phyloP scores from a whole-genome alignment of 768 basidiomycete species.

The Kwoniella dendrophila region DNA sequence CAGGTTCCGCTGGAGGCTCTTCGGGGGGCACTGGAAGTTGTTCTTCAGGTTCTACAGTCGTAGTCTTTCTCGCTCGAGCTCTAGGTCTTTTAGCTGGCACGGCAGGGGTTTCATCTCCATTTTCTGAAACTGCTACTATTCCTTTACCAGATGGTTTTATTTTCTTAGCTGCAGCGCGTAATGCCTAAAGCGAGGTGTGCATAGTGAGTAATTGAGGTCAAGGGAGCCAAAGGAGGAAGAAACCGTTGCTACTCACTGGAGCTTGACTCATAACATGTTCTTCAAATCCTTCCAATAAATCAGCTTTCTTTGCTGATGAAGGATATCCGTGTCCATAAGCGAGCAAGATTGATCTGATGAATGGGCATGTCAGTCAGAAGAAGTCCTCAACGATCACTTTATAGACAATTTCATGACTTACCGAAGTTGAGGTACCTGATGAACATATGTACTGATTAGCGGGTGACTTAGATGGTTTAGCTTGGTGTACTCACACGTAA shows the following conservation, averaged over 20 bases:
- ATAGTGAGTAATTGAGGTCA: too few relatives aligned
- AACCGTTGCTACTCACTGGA: constrained; percentile 31
- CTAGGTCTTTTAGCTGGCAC: constrained; percentile 26
- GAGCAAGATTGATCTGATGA: constrained; percentile 43
- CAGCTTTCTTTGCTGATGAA: constrained; percentile 48
- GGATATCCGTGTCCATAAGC: constrained; percentile 35
- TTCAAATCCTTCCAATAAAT: constrained; percentile 46
- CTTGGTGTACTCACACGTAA: constrained; percentile 38
- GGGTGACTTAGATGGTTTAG: neutral
- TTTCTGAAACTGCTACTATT: constrained; percentile 35
- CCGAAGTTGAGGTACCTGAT: constrained; percentile 52
- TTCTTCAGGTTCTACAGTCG: constrained; percentile 1
- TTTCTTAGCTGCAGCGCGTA: constrained; percentile 13
- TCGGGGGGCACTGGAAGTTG: neutral
- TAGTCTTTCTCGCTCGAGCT: constrained; percentile 16
- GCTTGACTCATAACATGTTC: constrained; percentile 39
- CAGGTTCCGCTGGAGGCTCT: neutral
- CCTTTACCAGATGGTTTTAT: constrained; percentile 40
- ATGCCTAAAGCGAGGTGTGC: too few relatives aligned
- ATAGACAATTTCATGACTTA: constrained; percentile 17
- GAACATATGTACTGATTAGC: neutral
- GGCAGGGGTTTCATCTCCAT: constrained; percentile 29
- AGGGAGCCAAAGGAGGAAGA: neutral
- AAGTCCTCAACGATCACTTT: neutral
- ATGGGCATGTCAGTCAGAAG: neutral